Percentiles rank a stretch among this genome's conserved stretches.
phyloP scores from a whole-genome alignment of 1,284 basidiomycete species.

The Cryptococcus sp. region DNA sequence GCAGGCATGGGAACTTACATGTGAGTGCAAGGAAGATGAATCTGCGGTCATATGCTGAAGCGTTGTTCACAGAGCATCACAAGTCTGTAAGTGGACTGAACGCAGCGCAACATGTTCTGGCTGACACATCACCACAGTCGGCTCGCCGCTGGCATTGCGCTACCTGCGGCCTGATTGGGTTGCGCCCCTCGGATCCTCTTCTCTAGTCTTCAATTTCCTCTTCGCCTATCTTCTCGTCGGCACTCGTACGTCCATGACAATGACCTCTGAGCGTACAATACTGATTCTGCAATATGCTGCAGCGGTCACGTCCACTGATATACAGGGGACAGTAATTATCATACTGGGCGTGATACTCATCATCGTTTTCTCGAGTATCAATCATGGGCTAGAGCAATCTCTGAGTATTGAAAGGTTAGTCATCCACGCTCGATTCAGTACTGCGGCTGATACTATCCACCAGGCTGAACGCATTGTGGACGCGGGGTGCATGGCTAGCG shows the following conservation, averaged over 20 bases:
- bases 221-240: constrained; percentile 54
- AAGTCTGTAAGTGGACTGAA: constrained; percentile 41
- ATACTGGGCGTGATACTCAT: constrained; percentile 54
- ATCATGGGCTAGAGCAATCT: constrained; percentile 50
- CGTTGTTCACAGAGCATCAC: constrained; percentile 39
- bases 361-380: constrained; percentile 53
- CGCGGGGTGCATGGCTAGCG: constrained; percentile 78
- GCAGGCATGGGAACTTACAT: constrained; percentile 54
- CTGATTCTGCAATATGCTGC: constrained; percentile 8
- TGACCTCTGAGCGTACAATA: background rate
- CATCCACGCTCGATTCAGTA: background rate
- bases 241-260: constrained; percentile 41
- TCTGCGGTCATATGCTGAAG: constrained; percentile 11
- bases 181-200: constrained; percentile 50
- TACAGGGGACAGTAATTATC: constrained; percentile 52
- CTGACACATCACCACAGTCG: constrained; percentile 31
- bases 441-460: constrained; percentile 14
- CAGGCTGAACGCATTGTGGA: constrained; percentile 76
- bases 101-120: background rate
- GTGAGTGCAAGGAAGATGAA: constrained; percentile 29
- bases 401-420: constrained; percentile 57
- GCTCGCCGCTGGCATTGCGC: constrained; percentile 51
- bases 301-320: constrained; percentile 52
- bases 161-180: constrained; percentile 55
- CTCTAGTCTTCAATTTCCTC: constrained; percentile 54